Evolutionary conservation across 2,329 filamentous ascomycete genomes (phyloP).

Genomic region (Colletotrichum spaethianum): DNA sequence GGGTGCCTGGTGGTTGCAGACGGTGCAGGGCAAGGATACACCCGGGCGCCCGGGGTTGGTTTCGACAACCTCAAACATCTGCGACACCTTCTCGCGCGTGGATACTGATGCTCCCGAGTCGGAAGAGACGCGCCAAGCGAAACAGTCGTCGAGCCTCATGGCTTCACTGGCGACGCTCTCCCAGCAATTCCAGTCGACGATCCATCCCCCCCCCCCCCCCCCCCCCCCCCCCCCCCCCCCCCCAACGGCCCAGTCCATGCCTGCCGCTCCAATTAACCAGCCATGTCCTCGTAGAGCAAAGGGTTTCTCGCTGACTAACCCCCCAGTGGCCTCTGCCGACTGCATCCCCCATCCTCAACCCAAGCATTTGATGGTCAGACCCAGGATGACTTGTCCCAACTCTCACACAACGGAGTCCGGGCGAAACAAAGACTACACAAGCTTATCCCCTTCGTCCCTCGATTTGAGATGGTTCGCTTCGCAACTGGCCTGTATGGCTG

Average conservation of each 20-base stretch:
- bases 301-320: neutral
- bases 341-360: neutral
- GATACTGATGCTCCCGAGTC: constrained; percentile 29
- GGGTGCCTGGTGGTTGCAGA: constrained; percentile 15
- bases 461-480: constrained; percentile 36
- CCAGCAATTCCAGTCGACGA: neutral
- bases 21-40: constrained; percentile 15
- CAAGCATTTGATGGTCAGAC: constrained; percentile 30
- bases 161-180: neutral
- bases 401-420: constrained; percentile 37
- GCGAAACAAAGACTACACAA: constrained; percentile 40
- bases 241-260: neutral
- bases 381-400: constrained; percentile 39
- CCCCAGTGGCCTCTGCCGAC: neutral
- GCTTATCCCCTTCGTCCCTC: constrained; percentile 33
- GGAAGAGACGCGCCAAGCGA: constrained; percentile 30
- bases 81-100: constrained; percentile 33
- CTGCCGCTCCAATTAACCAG: neutral
- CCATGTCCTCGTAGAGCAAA: neutral
- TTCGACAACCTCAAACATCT: constrained; percentile 40
- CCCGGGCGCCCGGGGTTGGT: constrained; percentile 28
- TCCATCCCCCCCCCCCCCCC: neutral
- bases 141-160: constrained; percentile 23
- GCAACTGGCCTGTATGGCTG: constrained; percentile 23
- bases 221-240: neutral